phyloP scores from a whole-genome alignment of 129 eudicot genomes.

The Flaveria brownii region DNA sequence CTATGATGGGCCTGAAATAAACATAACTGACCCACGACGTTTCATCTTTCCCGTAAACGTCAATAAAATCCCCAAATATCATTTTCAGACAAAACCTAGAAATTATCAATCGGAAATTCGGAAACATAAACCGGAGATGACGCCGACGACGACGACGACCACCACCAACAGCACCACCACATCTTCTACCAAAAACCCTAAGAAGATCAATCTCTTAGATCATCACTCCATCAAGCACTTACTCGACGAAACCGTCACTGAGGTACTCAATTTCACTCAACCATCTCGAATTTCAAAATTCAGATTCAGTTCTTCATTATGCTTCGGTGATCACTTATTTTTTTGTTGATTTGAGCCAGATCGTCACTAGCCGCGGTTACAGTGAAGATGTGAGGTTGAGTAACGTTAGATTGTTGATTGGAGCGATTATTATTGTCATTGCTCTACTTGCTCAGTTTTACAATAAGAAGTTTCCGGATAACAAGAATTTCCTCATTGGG shows the following conservation, averaged over 20 bases:
- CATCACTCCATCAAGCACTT: slow-evolving; percentile 85
- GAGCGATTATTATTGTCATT: slow-evolving; percentile 62
- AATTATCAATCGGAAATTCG: slow-evolving; percentile 38
- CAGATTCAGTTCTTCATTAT: background rate
- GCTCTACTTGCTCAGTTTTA: slow-evolving; percentile 91
- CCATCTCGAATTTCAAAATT: background rate
- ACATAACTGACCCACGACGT: background rate
- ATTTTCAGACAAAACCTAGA: slow-evolving; percentile 48
- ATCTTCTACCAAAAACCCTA: slow-evolving; percentile 42
- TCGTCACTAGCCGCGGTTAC: slow-evolving; percentile 78
- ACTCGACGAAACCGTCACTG: slow-evolving; percentile 88
- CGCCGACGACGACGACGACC: slow-evolving; percentile 21
- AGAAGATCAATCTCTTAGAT: slow-evolving; percentile 74
- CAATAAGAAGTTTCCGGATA: slow-evolving; percentile 90
- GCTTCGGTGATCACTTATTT: background rate
- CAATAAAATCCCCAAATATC: slow-evolving; percentile 29
- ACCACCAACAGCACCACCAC: slow-evolving; percentile 28
- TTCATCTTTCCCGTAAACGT: background rate
- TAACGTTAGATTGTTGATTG: slow-evolving; percentile 73
- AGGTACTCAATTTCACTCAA: slow-evolving; percentile 48
- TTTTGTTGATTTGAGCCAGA: slow-evolving; percentile 31
- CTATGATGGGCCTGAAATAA: background rate
- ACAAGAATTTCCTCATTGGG: slow-evolving; percentile 64
- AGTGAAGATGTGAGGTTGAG: slow-evolving; percentile 86
- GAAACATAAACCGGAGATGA: slow-evolving; percentile 42